Base-by-base conservation (phyloP, 225 moss, liverwort and hornwort species). In the Polytrichum formosum region DNA sequence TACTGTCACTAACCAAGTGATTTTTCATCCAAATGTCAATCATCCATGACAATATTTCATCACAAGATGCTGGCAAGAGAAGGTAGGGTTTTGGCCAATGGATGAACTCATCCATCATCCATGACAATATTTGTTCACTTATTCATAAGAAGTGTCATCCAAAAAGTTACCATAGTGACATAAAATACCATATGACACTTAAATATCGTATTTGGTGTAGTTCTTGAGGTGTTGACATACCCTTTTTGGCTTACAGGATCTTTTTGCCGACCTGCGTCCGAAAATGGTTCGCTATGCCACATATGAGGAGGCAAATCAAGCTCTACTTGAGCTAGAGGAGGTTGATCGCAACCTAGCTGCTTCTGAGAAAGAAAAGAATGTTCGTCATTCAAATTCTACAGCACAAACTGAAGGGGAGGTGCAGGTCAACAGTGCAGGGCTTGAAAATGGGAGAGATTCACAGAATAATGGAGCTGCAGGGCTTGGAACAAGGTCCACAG, bases 221-320 rank as follows among this genome's bases (percentile, higher is more conserved):
- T 17, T 64, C 27, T 7, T 29, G 69, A 5, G 25, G 2, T 72
- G 75, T 70, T 18, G 66, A 75, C 37, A 18, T 59, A 6, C 66
- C 72, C 23, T 21, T 33, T 25, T 74, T 67, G 60, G 73, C 65
- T 56, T 56, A 8, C 84, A 98, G 88, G 97, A 98, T 76, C 81
- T 98, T 54, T 98, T 98, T 71, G 97, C 91, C 25, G 88, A 92
- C 54, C 84, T 98, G 27, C 94, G 97, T 60, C 97, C 97, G 18
- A 98, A 98, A 79, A 94, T 98, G 97, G 87, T 84, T 28, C 92
- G 97, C 18, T 98, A 88, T 70, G 70, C 92, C 17, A 90, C 94
- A 31, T 94, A 86, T 72, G 97, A 98, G 37, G 94, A 98, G 78
- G 94, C 94, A 56, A 91, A 92, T 85, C 94, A 98, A 82, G 91